Evolutionary conservation across 139 green algal genomes (phyloP).

Genomic region (Zygnema cylindricum): DNA sequence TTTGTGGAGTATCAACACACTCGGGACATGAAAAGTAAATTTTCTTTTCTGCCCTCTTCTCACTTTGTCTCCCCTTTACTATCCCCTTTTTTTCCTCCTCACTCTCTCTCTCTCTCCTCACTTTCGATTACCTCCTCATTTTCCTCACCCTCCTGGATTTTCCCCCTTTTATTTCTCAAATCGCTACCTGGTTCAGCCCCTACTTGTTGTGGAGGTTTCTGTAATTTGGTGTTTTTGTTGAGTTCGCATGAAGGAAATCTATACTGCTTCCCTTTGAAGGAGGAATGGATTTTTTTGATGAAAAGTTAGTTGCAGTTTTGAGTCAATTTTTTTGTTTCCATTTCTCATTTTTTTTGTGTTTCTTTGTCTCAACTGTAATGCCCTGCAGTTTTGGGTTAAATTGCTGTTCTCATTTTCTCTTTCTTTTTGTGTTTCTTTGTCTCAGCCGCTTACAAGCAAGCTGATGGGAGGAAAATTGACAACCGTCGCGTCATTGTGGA

Average conservation of each 20-base stretch:
- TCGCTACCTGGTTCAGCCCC: too few species aligned
- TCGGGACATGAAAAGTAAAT: conserved; percentile 68
- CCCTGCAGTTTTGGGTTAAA: too few species aligned
- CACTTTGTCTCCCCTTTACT: conserved; percentile 1
- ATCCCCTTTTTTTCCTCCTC: background rate
- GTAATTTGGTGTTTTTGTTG: too few species aligned
- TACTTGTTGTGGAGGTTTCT: too few species aligned
- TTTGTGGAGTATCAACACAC: conserved; percentile 69
- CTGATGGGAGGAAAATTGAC: conserved; percentile 67
- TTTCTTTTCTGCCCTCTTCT: background rate
- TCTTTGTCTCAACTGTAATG: too few species aligned
- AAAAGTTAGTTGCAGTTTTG: too few species aligned
- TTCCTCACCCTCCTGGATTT: background rate
- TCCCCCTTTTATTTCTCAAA: too few species aligned
- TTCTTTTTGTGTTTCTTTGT: conserved; percentile 1
- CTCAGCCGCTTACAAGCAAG: conserved; percentile 64
- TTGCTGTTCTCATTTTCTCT: background rate
- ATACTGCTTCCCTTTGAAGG: too few species aligned
- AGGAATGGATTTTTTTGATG: too few species aligned
- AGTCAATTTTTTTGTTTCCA: too few species aligned
- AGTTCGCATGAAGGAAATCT: too few species aligned
- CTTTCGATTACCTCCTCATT: background rate
- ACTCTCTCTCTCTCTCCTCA: conserved; percentile 1
- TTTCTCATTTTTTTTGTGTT: too few species aligned
- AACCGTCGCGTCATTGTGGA: conserved; percentile 67